phyloP scores from a whole-genome alignment of 306 rosid species.

The Clitoria ternatea region DNA sequence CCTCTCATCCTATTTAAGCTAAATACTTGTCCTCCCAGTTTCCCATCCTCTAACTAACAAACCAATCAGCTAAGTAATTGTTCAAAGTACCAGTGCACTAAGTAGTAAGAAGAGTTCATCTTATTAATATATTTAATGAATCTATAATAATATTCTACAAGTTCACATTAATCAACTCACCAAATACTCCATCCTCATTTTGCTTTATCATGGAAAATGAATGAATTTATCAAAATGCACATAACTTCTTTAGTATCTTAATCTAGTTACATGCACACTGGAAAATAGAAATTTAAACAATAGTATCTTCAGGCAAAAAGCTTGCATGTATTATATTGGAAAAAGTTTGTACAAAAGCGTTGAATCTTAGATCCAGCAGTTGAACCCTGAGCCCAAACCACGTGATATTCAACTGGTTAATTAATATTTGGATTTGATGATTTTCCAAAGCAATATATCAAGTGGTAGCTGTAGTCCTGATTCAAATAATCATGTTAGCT shows the following conservation, averaged over 20 bases:
- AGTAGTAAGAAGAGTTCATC: not conserved
- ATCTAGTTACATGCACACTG: not conserved
- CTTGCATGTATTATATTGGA: not conserved
- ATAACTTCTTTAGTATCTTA: not conserved
- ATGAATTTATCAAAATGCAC: not conserved
- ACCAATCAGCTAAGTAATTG: too few relatives aligned
- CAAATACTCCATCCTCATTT: not conserved
- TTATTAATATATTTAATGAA: not conserved
- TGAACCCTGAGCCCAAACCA: not conserved
- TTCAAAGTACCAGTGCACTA: too few relatives aligned
- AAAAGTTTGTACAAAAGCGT: not conserved
- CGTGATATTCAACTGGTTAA: not conserved
- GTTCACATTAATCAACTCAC: not conserved
- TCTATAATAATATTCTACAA: not conserved
- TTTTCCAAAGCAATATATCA: not conserved
- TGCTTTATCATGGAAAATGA: not conserved
- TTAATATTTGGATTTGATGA: not conserved
- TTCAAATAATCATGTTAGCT: not conserved
- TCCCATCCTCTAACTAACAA: not conserved
- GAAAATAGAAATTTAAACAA: not conserved
- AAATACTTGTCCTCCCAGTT: not conserved
- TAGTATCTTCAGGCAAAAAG: not conserved
- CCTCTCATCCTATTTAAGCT: not conserved
- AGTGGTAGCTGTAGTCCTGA: not conserved
- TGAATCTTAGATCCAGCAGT: not conserved